Evolutionary conservation across 352 stramenopile species (phyloP).

Genomic region (Globisporangium barbulae): DNA sequence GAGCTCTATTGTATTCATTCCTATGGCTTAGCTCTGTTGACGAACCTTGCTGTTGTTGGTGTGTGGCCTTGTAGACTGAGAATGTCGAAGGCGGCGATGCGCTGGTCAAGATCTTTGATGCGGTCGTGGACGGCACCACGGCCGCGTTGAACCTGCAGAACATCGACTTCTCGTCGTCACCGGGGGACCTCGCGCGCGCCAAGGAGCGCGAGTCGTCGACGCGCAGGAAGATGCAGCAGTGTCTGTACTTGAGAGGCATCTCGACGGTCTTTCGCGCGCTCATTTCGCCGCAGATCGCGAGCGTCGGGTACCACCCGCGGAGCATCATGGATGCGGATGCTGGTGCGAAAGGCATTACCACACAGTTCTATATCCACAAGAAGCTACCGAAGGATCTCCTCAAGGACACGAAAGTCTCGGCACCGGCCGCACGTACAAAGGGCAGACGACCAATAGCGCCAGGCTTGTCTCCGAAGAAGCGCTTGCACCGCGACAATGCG

Average conservation of each 20-base stretch:
- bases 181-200: constrained; percentile 29
- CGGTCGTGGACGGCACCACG: constrained; percentile 38
- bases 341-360: background rate
- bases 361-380: constrained; percentile 13
- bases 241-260: constrained; percentile 49
- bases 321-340: constrained; percentile 17
- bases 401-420: constrained; percentile 5
- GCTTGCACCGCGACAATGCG: constrained; percentile 9
- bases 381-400: constrained; percentile 11
- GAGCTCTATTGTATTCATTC: background rate
- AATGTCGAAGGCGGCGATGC: constrained; percentile 47
- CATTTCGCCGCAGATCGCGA: constrained; percentile 40
- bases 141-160: constrained; percentile 40
- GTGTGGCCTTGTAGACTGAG: constrained; percentile 31
- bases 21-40: background rate
- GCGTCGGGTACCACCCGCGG: constrained; percentile 38
- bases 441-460: background rate
- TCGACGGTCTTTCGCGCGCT: constrained; percentile 44
- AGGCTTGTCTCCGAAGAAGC: constrained; percentile 16
- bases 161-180: constrained; percentile 39
- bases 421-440: background rate
- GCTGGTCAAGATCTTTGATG: constrained; percentile 45
- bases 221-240: constrained; percentile 49
- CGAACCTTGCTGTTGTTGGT: background rate
- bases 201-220: constrained; percentile 28